A percentile compares a stretch with the other conserved stretches of the same genome.
Evolutionary conservation across 2,329 filamentous ascomycete species (phyloP).

Genomic region (Talaromyces verruculosus): DNA sequence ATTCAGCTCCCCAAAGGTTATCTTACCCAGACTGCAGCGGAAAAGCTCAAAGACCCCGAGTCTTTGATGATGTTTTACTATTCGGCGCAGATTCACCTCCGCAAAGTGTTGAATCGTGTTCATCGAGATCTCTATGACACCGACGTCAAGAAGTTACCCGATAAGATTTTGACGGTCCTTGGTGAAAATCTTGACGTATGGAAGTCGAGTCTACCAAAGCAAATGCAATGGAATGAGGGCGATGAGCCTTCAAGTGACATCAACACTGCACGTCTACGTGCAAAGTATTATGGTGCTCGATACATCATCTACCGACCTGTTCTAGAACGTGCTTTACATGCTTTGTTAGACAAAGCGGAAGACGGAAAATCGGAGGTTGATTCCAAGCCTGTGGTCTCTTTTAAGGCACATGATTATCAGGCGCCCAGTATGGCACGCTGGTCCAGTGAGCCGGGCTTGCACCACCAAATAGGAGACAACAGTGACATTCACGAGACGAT

Average conservation of each 20-base stretch:
- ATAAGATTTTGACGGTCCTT: conserved; percentile 42
- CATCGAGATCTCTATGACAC: conserved; percentile 54
- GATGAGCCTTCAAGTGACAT: conserved; percentile 75
- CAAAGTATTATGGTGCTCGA: conserved; percentile 90
- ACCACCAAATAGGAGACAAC: conserved; percentile 23
- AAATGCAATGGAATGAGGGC: conserved; percentile 63
- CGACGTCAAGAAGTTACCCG: conserved; percentile 21
- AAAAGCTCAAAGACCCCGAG: conserved; percentile 35
- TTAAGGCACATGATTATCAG: conserved; percentile 32
- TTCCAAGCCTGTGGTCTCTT: conserved; percentile 38
- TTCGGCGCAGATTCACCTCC: conserved; percentile 61
- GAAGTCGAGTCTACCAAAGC: conserved; percentile 51
- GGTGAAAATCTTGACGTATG: conserved; percentile 55
- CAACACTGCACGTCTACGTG: conserved; percentile 77
- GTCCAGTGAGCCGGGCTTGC: conserved; percentile 37
- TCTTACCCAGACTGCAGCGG: conserved; percentile 35
- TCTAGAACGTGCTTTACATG: conserved; percentile 60
- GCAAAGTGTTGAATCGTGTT: conserved; percentile 57
- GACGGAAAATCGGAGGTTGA: not conserved
- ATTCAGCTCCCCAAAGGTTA: conserved; percentile 43
- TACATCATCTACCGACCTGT: conserved; percentile 88
- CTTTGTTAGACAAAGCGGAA: conserved; percentile 29
- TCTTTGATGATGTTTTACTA: conserved; percentile 57
- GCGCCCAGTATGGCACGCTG: conserved; percentile 34
- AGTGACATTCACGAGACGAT: not conserved